These are phyloP conservation scores for Camellia japonica DNA, from an alignment of 148 eudicot species.

Conservation along the genomic window DNA sequence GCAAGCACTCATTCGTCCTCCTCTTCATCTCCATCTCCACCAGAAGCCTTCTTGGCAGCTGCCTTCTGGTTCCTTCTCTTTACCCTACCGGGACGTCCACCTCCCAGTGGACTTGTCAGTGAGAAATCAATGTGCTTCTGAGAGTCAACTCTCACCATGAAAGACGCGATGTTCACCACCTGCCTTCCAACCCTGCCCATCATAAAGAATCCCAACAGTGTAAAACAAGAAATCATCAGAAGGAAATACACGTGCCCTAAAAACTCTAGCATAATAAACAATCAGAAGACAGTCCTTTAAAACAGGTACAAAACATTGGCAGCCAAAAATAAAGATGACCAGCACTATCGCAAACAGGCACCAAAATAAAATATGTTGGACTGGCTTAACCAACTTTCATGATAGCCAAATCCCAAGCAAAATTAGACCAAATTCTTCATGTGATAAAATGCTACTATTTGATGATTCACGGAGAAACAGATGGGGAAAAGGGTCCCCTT, in stretches of 20 bases:
- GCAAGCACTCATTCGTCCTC: constrained; percentile 34
- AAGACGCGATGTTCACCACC: constrained; percentile 41
- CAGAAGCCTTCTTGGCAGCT: constrained; percentile 39
- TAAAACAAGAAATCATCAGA: not conserved
- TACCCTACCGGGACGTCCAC: constrained; percentile 46
- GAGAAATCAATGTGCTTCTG: constrained; percentile 44
- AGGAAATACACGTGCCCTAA: not conserved
- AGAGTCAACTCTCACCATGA: constrained; percentile 44
- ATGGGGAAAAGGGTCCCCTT: not conserved
- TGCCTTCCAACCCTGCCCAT: constrained; percentile 42
- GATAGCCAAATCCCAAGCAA: not conserved
- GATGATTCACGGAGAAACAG: not conserved
- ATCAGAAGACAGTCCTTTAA: not conserved
- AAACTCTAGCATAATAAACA: not conserved
- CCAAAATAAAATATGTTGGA: not conserved
- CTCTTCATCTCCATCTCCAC: constrained; percentile 42
- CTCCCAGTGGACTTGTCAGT: constrained; percentile 42
- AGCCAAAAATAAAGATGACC: not conserved
- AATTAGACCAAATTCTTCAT: not conserved
- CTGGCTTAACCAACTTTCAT: not conserved
- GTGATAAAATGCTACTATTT: not conserved
- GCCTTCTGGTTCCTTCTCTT: constrained; percentile 50
- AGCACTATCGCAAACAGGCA: not conserved
- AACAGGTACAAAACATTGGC: not conserved
- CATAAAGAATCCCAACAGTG: constrained; percentile 2